A percentile compares a stretch with the other conserved stretches of the same genome.
phyloP scores from a whole-genome alignment of 345 rosid genomes.

The Zanthoxylum bungeanum region DNA sequence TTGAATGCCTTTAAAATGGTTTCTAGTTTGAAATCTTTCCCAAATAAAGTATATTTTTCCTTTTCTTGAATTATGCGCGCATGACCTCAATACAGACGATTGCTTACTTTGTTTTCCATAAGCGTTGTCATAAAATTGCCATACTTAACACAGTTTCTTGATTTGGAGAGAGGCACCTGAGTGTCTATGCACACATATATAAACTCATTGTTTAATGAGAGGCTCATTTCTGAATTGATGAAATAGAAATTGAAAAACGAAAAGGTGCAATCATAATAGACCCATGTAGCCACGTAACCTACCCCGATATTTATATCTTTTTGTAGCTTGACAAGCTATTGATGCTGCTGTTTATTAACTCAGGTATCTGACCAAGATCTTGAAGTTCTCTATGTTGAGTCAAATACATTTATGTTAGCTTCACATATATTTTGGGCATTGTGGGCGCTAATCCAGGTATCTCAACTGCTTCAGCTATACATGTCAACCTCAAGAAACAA shows the following conservation, averaged over 20 bases:
- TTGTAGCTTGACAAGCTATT: background rate
- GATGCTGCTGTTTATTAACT: background rate
- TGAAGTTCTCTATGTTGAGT: conserved; percentile 59
- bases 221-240: background rate
- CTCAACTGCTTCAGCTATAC: background rate
- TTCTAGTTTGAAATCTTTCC: background rate
- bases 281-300: background rate
- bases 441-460: conserved; percentile 96
- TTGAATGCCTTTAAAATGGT: background rate
- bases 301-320: background rate
- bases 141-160: background rate
- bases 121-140: background rate
- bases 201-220: background rate
- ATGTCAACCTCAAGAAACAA: background rate
- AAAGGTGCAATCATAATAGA: background rate
- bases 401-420: conserved; percentile 71
- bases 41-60: background rate
- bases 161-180: background rate
- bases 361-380: conserved; percentile 67
- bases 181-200: background rate
- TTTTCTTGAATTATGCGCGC: conserved; percentile 4
- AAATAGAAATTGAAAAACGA: background rate
- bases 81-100: background rate
- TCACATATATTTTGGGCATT: conserved; percentile 88
- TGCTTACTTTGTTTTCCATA: background rate